phyloP scores from a whole-genome alignment of 139 green algal species.

The Haematococcus sp. region DNA sequence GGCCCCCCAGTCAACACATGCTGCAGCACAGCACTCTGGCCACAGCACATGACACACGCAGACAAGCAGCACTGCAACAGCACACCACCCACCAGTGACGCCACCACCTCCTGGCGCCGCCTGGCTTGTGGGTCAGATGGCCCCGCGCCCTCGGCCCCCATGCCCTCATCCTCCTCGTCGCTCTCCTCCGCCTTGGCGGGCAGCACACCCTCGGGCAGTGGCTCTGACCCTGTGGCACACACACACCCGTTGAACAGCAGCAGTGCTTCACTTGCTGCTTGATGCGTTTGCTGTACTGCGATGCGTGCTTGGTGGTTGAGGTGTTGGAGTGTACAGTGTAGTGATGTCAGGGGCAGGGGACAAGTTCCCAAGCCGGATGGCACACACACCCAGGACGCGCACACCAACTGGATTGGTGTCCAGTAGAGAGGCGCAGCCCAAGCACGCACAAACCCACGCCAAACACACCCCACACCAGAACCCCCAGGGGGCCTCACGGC shows the following conservation, averaged over 20 bases:
- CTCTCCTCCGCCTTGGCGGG: not conserved
- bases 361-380: no score
- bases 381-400: no score
- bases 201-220: not conserved
- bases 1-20: no score
- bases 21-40: no score
- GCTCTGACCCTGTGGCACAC: not conserved
- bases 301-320: not conserved
- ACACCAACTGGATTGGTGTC: no score
- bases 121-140: not conserved
- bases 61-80: not conserved
- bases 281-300: not conserved
- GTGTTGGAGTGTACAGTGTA: not conserved
- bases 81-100: not conserved
- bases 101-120: not conserved
- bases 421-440: no score
- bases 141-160: not conserved
- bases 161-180: not conserved
- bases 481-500: no score
- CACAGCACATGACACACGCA: no score
- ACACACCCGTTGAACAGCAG: no score
- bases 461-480: no score
- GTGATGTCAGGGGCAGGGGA: not conserved
- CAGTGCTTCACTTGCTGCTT: not conserved
- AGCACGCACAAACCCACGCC: no score